A percentile compares a stretch with the other conserved stretches of the same genome.
Evolutionary conservation across 2,329 filamentous ascomycete species (phyloP).

Genomic region (Exophiala alcalophila): DNA sequence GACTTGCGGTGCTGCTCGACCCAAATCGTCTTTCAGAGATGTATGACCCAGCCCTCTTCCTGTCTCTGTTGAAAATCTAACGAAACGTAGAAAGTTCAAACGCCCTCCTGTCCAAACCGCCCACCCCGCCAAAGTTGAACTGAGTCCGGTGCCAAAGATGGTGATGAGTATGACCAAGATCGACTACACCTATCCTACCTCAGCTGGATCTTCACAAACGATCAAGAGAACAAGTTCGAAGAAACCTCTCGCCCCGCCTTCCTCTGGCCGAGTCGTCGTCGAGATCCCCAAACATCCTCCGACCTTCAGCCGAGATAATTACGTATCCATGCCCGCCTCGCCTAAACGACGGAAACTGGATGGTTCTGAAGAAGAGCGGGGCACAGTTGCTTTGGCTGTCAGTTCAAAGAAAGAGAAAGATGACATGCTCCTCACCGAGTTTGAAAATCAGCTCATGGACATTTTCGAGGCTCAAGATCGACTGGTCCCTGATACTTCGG

Average conservation of each 20-base stretch:
- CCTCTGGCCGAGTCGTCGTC: slow-evolving; percentile 38
- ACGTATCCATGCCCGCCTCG: slow-evolving; percentile 39
- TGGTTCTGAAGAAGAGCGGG: slow-evolving; percentile 55
- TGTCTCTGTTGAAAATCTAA: neutral
- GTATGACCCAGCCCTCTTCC: slow-evolving; percentile 2
- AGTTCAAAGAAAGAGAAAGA: slow-evolving; percentile 76
- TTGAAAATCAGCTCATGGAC: slow-evolving; percentile 63
- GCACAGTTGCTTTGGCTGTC: slow-evolving; percentile 61
- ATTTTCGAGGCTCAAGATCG: slow-evolving; percentile 77
- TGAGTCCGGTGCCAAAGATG: slow-evolving; percentile 23
- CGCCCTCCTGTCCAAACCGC: slow-evolving; percentile 16
- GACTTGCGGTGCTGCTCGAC: slow-evolving; percentile 21
- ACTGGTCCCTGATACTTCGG: slow-evolving; percentile 55
- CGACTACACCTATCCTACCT: slow-evolving; percentile 22
- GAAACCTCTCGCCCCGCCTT: slow-evolving; percentile 9
- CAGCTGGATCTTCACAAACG: slow-evolving; percentile 1
- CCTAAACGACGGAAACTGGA: slow-evolving; percentile 49
- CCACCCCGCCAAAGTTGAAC: slow-evolving; percentile 6
- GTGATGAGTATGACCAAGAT: slow-evolving; percentile 25
- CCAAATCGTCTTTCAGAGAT: slow-evolving; percentile 21
- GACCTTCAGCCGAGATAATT: slow-evolving; percentile 41
- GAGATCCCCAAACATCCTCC: slow-evolving; percentile 48
- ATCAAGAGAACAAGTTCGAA: slow-evolving; percentile 16
- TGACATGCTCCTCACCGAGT: slow-evolving; percentile 70
- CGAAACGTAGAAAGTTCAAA: slow-evolving; percentile 19